These are phyloP conservation scores for Debaryomyces singareniensis DNA, from an alignment of 1,139 yeast genomes.

Conservation along the genomic window DNA sequence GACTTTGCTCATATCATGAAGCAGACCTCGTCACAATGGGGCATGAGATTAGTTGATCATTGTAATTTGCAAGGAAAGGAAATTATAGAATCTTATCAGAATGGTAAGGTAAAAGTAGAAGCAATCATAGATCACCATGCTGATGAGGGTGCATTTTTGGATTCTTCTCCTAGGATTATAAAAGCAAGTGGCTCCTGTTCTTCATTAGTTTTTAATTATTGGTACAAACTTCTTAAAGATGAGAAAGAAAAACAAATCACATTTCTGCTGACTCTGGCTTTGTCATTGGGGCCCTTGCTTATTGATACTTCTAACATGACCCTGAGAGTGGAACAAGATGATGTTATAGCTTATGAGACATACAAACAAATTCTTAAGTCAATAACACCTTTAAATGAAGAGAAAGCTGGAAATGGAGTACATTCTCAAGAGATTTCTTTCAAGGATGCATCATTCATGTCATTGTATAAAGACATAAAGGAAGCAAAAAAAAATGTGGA, in stretches of 20 bases:
- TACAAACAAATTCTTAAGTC: conserved; percentile 18
- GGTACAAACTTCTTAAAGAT: conserved; percentile 28
- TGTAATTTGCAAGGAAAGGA: conserved; percentile 58
- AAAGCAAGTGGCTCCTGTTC: conserved; percentile 71
- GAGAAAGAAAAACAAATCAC: conserved; percentile 7
- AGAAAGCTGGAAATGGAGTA: not conserved
- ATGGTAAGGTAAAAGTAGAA: conserved; percentile 29
- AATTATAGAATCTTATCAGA: conserved; percentile 16
- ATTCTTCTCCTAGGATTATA: conserved; percentile 55
- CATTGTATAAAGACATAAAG: conserved; percentile 37
- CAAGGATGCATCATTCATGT: not conserved
- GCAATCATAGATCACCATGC: conserved; percentile 85
- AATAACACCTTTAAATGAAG: not conserved
- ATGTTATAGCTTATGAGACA: conserved; percentile 34
- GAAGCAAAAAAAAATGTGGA: conserved; percentile 55
- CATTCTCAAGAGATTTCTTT: not conserved
- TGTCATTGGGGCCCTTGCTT: conserved; percentile 62
- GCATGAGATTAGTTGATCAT: conserved; percentile 74
- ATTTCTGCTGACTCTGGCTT: conserved; percentile 30
- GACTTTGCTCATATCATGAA: conserved; percentile 40
- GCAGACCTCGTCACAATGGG: not conserved
- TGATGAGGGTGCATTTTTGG: conserved; percentile 50
- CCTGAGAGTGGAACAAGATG: conserved; percentile 52
- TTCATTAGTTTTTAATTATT: conserved; percentile 61
- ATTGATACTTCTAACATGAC: conserved; percentile 67